A percentile compares a stretch with the other conserved stretches of the same genome.
Conservation (phyloP, 2,329 filamentous ascomycete genomes). For the Drechslera avenae region DNA sequence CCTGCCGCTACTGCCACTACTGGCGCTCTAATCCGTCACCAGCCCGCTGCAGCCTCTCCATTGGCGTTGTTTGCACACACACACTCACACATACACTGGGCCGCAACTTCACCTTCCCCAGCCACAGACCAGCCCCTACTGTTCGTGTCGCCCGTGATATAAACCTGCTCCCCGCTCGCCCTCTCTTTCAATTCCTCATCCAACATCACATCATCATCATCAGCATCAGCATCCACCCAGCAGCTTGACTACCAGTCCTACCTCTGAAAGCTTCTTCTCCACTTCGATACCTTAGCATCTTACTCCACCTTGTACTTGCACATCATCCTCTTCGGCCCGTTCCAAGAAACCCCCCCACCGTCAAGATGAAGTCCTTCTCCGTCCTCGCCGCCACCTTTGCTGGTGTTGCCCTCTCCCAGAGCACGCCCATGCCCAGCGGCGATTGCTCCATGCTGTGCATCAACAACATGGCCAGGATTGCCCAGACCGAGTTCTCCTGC, state of each 20-base stretch:
- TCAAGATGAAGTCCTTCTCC: conserved; percentile 49
- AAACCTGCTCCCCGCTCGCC: conserved; percentile 16
- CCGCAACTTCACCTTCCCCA: conserved; percentile 19
- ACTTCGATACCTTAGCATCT: conserved; percentile 16
- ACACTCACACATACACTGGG: conserved; percentile 9
- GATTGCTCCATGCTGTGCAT: conserved; percentile 50
- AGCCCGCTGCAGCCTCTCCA: conserved; percentile 6
- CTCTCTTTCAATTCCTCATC: conserved; percentile 4
- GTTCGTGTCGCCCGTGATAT: conserved; percentile 20
- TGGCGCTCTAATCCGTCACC: conserved; percentile 16
- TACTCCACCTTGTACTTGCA: conserved; percentile 23
- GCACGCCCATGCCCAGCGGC: conserved; percentile 20
- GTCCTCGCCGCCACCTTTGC: conserved; percentile 42
- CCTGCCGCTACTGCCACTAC: conserved; percentile 16
- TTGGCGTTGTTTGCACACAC: conserved; percentile 9
- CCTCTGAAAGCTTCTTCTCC: conserved; percentile 14
- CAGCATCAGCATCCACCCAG: conserved; percentile 14
- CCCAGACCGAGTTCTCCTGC: conserved; percentile 50
- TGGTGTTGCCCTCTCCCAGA: conserved; percentile 44
- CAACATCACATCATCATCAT: conserved; percentile 16
- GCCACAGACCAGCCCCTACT: conserved; percentile 18
- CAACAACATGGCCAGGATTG: conserved; percentile 54
- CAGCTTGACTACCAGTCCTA: conserved; percentile 16
- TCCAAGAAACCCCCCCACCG: conserved; percentile 9
- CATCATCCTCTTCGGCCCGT: conserved; percentile 22